A percentile compares a stretch with the other conserved stretches of the same genome.
These are phyloP conservation scores for Penicillium pancosmium DNA, from an alignment of 495 filamentous ascomycete genomes.

Conservation along the genomic window DNA sequence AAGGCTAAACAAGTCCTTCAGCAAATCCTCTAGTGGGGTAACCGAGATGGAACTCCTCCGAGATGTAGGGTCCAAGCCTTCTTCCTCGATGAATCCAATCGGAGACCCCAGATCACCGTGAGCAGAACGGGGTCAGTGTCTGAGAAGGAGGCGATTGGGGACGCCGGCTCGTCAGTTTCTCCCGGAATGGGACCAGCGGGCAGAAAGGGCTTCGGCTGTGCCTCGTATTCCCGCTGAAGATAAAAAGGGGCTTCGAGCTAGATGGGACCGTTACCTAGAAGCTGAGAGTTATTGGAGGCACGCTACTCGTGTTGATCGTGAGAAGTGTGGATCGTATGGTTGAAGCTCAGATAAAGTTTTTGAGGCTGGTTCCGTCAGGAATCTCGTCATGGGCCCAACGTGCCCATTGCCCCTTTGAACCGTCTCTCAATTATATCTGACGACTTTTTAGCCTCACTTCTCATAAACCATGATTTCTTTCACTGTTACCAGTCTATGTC, in stretches of 20 bases:
- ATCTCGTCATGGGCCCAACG: neutral
- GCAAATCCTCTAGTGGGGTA: neutral
- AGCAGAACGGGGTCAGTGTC: neutral
- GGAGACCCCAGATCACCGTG: neutral
- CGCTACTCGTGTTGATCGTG: neutral
- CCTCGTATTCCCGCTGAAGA: constrained; percentile 11
- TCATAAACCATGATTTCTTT: neutral
- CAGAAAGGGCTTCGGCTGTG: neutral
- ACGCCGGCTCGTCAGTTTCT: neutral
- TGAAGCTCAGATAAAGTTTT: constrained; percentile 12
- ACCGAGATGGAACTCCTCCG: constrained; percentile 3
- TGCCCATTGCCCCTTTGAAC: neutral
- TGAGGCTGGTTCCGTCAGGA: neutral
- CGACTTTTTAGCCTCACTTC: neutral
- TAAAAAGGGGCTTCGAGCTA: constrained; percentile 7
- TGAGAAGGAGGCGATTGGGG: neutral
- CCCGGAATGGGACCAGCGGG: neutral
- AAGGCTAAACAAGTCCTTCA: neutral
- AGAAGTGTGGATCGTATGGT: constrained; percentile 4
- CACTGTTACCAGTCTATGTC: neutral
- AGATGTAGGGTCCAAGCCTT: constrained; percentile 2
- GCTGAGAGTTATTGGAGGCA: neutral
- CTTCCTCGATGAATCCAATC: neutral
- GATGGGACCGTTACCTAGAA: neutral
- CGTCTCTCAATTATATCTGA: neutral